phyloP scores from a whole-genome alignment of 305 asterid genomes.

The Fraxinus nigra region DNA sequence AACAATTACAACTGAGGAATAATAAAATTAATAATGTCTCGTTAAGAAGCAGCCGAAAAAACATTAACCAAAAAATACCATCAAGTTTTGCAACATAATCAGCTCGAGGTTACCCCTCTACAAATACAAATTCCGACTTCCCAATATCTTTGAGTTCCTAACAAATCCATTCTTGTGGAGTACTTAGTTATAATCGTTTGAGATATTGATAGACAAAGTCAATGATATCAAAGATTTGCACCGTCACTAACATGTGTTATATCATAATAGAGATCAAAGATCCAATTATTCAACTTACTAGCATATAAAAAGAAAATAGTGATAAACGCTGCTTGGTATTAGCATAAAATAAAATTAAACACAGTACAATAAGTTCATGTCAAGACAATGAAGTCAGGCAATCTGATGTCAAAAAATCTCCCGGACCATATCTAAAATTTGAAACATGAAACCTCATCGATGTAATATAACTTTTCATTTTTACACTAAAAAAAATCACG shows the following conservation, averaged over 20 bases:
- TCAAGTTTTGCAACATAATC: neutral
- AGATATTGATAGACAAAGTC: neutral
- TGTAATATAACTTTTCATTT: neutral
- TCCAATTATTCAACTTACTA: neutral
- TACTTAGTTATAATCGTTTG: neutral
- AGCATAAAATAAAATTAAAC: neutral
- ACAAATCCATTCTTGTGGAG: neutral
- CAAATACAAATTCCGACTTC: neutral
- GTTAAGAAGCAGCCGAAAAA: neutral
- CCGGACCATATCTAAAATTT: neutral
- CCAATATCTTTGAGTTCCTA: neutral
- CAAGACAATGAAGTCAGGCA: neutral
- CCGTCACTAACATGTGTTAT: too few relatives aligned
- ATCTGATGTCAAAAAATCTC: neutral
- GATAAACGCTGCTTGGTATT: neutral
- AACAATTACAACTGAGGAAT: neutral
- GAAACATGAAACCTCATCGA: neutral
- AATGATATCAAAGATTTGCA: neutral
- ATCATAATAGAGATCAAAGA: conserved; percentile 1
- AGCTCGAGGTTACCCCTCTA: neutral
- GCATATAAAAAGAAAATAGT: neutral
- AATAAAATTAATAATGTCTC: neutral
- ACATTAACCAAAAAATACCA: neutral
- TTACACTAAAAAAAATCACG: neutral
- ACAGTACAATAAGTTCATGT: neutral